A percentile compares a stretch with the other conserved stretches of the same genome.
Conservation (phyloP, 1,139 yeast species). For the Sugiyamaella grinbergsii region DNA sequence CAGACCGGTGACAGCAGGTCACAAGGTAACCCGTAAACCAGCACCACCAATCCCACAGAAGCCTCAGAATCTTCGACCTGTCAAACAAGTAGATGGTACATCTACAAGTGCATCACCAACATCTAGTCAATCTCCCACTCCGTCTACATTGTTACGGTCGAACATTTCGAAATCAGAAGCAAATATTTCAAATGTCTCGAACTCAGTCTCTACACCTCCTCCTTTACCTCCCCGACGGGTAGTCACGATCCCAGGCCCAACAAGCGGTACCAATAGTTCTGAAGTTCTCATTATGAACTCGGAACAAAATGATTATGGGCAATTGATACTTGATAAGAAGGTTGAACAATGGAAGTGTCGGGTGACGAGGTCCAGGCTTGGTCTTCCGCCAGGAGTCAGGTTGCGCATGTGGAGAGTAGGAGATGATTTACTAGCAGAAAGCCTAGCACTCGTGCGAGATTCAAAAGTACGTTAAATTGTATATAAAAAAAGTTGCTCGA, state of each 20-base stretch:
- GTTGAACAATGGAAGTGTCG: constrained; percentile 50
- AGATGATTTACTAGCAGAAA: constrained; percentile 38
- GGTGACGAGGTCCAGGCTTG: constrained; percentile 41
- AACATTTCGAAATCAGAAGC: background rate
- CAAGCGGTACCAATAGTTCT: constrained; percentile 18
- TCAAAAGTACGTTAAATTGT: background rate
- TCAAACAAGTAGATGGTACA: constrained; percentile 7
- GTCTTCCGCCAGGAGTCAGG: constrained; percentile 38
- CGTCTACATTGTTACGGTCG: background rate
- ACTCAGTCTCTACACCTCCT: too few relatives aligned
- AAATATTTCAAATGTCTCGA: background rate
- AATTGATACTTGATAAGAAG: constrained; percentile 42
- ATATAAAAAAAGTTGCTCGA: background rate
- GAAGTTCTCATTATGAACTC: constrained; percentile 32
- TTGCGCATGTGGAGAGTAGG: constrained; percentile 45
- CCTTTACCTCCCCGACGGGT: constrained; percentile 18
- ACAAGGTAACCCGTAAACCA: constrained; percentile 36
- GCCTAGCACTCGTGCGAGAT: constrained; percentile 16
- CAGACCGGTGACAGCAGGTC: constrained; percentile 9
- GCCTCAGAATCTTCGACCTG: constrained; percentile 19
- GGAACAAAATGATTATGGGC: constrained; percentile 37
- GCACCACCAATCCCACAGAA: constrained; percentile 31
- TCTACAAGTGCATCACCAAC: constrained; percentile 19
- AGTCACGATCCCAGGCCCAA: constrained; percentile 12
- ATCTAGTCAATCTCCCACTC: constrained; percentile 21